Evolutionary conservation across 495 filamentous ascomycete genomes (phyloP), one percentile per base, ranked within the genome.

Genomic region (Paragyromitra xinjiangensis): DNA sequence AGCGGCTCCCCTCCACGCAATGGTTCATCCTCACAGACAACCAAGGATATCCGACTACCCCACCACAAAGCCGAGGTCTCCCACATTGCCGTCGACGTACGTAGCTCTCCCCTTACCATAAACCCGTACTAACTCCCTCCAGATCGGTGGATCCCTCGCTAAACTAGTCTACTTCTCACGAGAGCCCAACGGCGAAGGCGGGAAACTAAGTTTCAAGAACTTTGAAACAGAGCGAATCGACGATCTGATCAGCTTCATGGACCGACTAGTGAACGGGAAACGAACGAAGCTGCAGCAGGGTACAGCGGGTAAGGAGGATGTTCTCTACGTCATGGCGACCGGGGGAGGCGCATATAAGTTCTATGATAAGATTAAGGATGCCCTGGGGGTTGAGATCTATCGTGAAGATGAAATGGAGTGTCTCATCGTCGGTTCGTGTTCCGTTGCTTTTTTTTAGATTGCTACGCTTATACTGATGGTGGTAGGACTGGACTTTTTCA

Each of bases 351-450:
- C 95, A 5, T 98, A 91, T 86, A 97, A 97, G 82, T 98, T 90
- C 84, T 97, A 98, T 82, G 94, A 98, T 81, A 91, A 89, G 84
- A 91, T 98, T 78, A 91, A 90, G 81, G 88, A 93, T 51, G 88
- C 89, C 2, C 85, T 99, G 42, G 91, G 91, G 3, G 91, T 98
- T 16, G 91, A 97, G 79, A 94, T 99, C 56, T 84, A 95, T 73
- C 87, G 93, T 26, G 96, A 98, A 83, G 95, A 99, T 81, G 95
- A 99, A 84, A 99, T 99, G 96, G 93, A 97, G 84, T 99, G 95
- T 84, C 85, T 99, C 64, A 99, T 99, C 78, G 95, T 94, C 67
- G 94, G 93, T 93, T 84, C 58, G 86, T 70, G n/a, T 40, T 2
- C 61, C 51, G 64, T 58, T 19, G 29, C 65, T 48, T n/a, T 40